These are phyloP conservation scores for Penicillium sp. DNA, from an alignment of 2,329 filamentous ascomycete species.

Conservation along the genomic window DNA sequence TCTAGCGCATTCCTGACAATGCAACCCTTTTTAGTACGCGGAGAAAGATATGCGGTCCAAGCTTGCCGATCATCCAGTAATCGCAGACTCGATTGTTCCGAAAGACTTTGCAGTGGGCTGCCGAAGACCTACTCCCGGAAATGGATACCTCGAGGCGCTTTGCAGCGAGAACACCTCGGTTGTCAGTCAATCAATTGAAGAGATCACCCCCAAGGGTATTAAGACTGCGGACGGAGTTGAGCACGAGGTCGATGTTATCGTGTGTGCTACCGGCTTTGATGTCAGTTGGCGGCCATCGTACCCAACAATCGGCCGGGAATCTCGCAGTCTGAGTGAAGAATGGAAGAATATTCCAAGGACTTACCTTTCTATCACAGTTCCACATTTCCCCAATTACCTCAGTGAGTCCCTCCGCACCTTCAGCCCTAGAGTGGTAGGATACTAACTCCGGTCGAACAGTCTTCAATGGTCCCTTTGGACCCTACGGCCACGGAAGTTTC, in stretches of 20 bases:
- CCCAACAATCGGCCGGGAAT: constrained; percentile 4
- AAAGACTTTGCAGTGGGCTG: constrained; percentile 17
- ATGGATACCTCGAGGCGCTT: constrained; percentile 20
- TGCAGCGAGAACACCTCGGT: constrained; percentile 39
- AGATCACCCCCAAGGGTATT: constrained; percentile 39
- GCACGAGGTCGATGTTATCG: constrained; percentile 20
- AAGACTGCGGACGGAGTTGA: constrained; percentile 22
- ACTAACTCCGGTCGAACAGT: constrained; percentile 2
- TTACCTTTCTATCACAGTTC: constrained; percentile 22
- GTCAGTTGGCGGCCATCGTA: constrained; percentile 8
- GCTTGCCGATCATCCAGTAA: constrained; percentile 11
- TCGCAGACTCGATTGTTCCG: constrained; percentile 13
- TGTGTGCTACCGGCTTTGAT: constrained; percentile 17
- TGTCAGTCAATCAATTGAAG: constrained; percentile 40
- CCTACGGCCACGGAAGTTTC: constrained; percentile 30
- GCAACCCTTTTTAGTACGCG: neutral
- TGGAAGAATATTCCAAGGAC: constrained; percentile 14
- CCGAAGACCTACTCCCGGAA: constrained; percentile 25
- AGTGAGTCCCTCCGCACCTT: constrained; percentile 2
- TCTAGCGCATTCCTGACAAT: neutral
- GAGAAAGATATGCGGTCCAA: constrained; percentile 17
- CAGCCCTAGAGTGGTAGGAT: neutral
- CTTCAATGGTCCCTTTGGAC: constrained; percentile 26
- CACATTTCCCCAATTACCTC: constrained; percentile 30
- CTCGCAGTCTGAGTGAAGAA: constrained; percentile 6